These are phyloP conservation scores for Aureobasidium mangrovei DNA, from an alignment of 2,329 filamentous ascomycete species.

Conservation along the genomic window DNA sequence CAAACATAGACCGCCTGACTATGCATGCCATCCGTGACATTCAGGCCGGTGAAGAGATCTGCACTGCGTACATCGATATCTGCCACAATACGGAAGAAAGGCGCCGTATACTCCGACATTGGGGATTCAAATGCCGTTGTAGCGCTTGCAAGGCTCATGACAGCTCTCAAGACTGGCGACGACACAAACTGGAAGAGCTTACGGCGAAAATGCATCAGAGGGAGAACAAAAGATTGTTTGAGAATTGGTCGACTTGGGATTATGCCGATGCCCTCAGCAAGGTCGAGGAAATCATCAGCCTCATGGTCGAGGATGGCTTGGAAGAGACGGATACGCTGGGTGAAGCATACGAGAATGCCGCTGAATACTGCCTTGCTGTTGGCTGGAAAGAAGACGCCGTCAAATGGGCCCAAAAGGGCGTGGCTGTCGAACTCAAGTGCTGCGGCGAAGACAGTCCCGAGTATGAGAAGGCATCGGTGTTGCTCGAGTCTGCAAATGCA, in stretches of 20 bases:
- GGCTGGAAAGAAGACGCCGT: conserved; percentile 17
- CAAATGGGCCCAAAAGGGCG: conserved; percentile 19
- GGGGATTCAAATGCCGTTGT: conserved; percentile 25
- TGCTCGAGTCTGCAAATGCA: conserved; percentile 1
- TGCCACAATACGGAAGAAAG: conserved; percentile 14
- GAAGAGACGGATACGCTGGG: conserved; percentile 19
- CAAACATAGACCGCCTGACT: conserved; percentile 15
- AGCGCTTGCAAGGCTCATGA: conserved; percentile 20
- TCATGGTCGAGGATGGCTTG: conserved; percentile 19
- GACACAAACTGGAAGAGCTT: conserved; percentile 13
- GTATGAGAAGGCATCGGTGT: background rate
- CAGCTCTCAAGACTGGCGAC: conserved; percentile 5
- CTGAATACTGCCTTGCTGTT: conserved; percentile 17
- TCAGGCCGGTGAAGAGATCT: conserved; percentile 23
- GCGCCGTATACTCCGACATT: conserved; percentile 18
- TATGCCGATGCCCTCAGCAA: conserved; percentile 12
- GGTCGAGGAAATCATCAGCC: conserved; percentile 16
- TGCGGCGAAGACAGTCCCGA: conserved; percentile 13
- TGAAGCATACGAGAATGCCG: conserved; percentile 17
- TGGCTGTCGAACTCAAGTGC: conserved; percentile 23
- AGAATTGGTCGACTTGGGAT: conserved; percentile 12
- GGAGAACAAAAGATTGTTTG: conserved; percentile 8
- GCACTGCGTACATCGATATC: conserved; percentile 19
- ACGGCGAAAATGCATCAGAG: conserved; percentile 6
- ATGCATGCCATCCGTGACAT: conserved; percentile 25